Percentiles rank a stretch among this genome's conserved stretches.
phyloP scores from a whole-genome alignment of 2,329 filamentous ascomycete species.

The Aspergillus eucalypticola region DNA sequence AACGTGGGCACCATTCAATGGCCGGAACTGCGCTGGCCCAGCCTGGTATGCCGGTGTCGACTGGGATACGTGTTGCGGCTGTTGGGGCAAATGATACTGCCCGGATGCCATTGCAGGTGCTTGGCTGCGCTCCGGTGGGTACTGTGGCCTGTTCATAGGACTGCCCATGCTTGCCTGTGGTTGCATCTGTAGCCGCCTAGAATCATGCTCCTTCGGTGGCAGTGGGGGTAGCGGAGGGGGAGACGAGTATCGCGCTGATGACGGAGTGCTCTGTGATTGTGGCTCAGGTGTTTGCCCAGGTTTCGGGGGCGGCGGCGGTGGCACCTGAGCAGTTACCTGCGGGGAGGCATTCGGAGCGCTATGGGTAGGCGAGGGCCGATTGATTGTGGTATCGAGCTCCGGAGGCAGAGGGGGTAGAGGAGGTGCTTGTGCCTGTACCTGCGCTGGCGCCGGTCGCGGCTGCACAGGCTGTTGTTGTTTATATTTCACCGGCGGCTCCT shows the following conservation, averaged over 20 bases:
- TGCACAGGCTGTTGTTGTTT: slow-evolving; percentile 51
- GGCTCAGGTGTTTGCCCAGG: slow-evolving; percentile 28
- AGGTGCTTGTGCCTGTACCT: slow-evolving; percentile 46
- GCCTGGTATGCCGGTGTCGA: slow-evolving; percentile 18
- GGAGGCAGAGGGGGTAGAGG: slow-evolving; percentile 72
- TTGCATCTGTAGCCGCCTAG: slow-evolving; percentile 19
- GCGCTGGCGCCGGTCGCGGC: slow-evolving; percentile 34
- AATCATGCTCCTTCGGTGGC: slow-evolving; percentile 34
- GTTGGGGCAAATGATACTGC: slow-evolving; percentile 17
- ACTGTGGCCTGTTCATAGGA: slow-evolving; percentile 22
- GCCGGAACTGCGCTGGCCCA: slow-evolving; percentile 19
- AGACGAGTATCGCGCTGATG: slow-evolving; percentile 30
- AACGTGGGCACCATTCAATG: slow-evolving; percentile 15
- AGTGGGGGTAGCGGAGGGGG: slow-evolving; percentile 42
- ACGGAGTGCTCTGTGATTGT: slow-evolving; percentile 18
- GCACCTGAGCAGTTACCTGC: slow-evolving; percentile 21
- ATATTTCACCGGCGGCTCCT: slow-evolving; percentile 88
- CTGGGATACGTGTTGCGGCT: slow-evolving; percentile 17
- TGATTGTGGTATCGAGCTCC: slow-evolving; percentile 52
- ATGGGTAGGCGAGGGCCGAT: slow-evolving; percentile 36
- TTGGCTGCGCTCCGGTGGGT: slow-evolving; percentile 31
- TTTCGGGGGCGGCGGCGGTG: slow-evolving; percentile 43
- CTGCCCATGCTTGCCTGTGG: slow-evolving; percentile 12
- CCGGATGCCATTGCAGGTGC: slow-evolving; percentile 17
- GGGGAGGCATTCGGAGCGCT: slow-evolving; percentile 12